Evolutionary conservation across 768 basidiomycete genomes (phyloP).

Genomic region (Leccinum barrowsii): DNA sequence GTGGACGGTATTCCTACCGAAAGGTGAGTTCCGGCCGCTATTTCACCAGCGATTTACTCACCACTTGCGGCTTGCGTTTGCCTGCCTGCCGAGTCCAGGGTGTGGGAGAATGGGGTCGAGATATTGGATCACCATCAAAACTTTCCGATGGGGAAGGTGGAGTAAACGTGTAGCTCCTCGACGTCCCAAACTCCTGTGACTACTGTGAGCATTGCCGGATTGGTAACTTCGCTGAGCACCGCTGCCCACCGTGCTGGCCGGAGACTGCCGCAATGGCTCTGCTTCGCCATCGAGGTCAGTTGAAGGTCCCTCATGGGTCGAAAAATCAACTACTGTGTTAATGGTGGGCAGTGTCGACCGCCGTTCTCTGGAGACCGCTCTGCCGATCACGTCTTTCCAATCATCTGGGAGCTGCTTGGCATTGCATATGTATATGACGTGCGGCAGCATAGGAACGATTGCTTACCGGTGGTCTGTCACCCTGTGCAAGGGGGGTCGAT

Average conservation of each 20-base stretch:
- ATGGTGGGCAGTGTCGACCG: constrained; percentile 31
- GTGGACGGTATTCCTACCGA: constrained; percentile 51
- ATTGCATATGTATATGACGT: constrained; percentile 1
- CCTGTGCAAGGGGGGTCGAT: constrained; percentile 12
- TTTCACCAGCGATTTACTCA: constrained; percentile 13
- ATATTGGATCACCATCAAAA: constrained; percentile 32
- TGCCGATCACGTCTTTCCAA: constrained; percentile 35
- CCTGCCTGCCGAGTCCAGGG: constrained; percentile 27
- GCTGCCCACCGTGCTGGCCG: constrained; percentile 32
- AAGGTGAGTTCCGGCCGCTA: background rate
- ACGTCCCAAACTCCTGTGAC: constrained; percentile 32
- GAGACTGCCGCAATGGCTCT: constrained; percentile 32
- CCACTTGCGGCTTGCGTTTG: constrained; percentile 27
- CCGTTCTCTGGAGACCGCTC: constrained; percentile 31
- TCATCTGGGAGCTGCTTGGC: constrained; percentile 31
- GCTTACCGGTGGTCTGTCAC: constrained; percentile 33
- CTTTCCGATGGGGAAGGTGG: constrained; percentile 35
- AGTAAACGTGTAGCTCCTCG: constrained; percentile 30
- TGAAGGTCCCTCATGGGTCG: constrained; percentile 23
- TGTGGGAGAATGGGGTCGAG: constrained; percentile 35
- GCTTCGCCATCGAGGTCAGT: constrained; percentile 24
- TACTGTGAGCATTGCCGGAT: constrained; percentile 24
- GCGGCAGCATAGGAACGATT: background rate
- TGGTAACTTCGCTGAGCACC: constrained; percentile 25
- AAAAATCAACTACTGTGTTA: constrained; percentile 31